Evolutionary conservation across 495 filamentous ascomycete species (phyloP), one percentile per base, ranked within the genome.

Genomic region (Penicillium verhagenii): DNA sequence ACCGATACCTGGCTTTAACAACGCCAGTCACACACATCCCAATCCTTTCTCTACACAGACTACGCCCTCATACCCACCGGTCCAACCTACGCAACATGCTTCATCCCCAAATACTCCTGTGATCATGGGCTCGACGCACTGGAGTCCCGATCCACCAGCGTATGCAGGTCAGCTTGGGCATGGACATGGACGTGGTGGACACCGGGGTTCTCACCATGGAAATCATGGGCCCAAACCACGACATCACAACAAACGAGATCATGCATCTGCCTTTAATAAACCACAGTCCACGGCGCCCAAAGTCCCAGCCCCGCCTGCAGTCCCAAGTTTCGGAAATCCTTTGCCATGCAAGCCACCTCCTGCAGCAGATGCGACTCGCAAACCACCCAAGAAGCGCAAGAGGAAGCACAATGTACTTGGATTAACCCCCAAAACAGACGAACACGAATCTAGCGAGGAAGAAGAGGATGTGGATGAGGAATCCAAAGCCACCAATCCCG

Each of bases 391-490:
- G 72, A 93, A 92, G 67, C 89, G 89, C 76, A 88, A 89, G 76
- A 75, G 86, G 43, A 86, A 84, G 64, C 84, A 86, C 39, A 92
- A 94, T 46, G 85, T 87, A 26, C 82, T 96, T 8, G 91, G 91
- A 18, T 68, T 96, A 50, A 92, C 88, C 2, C 91, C 89, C 11
- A 84, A 83, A 33, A 79, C 79, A n/a, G 85, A 86, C 37, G 82
- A 85, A 24, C 83, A 88, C 50, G 87, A 90, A 58, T 84, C 82
- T 1, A 89, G 85, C 47, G 76, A 77, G 33, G 85, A 88, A 47
- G 89, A 92, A 56, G 83, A 90, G 67, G 87, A 88, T 52, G 75
- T 81, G 7, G 85, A 88, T 57, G 90, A 94, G 69, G 86, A 87
- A 65, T 58, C 72, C 23, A 79, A 70, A 52, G 67, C 82, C 31